phyloP scores from a whole-genome alignment of 345 rosid genomes.

The Tarenaya hassleriana region DNA sequence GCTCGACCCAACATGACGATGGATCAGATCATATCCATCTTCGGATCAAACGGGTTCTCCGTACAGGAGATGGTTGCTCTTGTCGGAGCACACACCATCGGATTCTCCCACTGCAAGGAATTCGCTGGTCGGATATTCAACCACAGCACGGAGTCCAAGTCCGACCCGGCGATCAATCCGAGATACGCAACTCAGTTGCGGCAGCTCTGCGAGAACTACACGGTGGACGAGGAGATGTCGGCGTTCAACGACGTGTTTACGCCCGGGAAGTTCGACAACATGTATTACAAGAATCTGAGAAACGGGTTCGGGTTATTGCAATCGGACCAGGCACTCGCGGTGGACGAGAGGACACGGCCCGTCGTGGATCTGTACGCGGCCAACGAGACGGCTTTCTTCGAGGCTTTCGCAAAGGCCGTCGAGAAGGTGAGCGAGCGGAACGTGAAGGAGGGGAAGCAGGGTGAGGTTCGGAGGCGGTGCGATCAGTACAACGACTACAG shows the following conservation, averaged over 20 bases:
- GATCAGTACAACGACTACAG: slow-evolving; percentile 44
- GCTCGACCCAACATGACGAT: slow-evolving; percentile 35
- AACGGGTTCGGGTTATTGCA: slow-evolving; percentile 51
- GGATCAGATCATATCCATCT: slow-evolving; percentile 35
- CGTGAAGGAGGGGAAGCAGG: slow-evolving; percentile 41
- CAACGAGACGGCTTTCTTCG: slow-evolving; percentile 44
- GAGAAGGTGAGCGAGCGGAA: slow-evolving; percentile 41
- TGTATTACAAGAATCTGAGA: slow-evolving; percentile 55
- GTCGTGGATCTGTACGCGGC: slow-evolving; percentile 45
- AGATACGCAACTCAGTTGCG: slow-evolving; percentile 38
- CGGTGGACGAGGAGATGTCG: slow-evolving; percentile 39
- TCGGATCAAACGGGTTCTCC: slow-evolving; percentile 34
- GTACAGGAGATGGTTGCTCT: slow-evolving; percentile 56
- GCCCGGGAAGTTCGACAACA: slow-evolving; percentile 72
- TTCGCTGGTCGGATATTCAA: slow-evolving; percentile 44
- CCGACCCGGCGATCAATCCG: slow-evolving; percentile 30
- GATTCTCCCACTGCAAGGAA: slow-evolving; percentile 71
- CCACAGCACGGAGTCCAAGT: slow-evolving; percentile 26
- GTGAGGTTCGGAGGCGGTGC: slow-evolving; percentile 54
- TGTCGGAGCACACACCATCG: slow-evolving; percentile 65
- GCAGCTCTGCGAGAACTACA: slow-evolving; percentile 46
- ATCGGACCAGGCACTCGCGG: slow-evolving; percentile 40
- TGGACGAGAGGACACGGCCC: slow-evolving; percentile 44
- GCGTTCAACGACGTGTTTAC: slow-evolving; percentile 62
- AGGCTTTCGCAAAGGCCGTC: slow-evolving; percentile 44